Evolutionary conservation across 257 asterid genomes (phyloP).

Genomic region (Solanum piurae): DNA sequence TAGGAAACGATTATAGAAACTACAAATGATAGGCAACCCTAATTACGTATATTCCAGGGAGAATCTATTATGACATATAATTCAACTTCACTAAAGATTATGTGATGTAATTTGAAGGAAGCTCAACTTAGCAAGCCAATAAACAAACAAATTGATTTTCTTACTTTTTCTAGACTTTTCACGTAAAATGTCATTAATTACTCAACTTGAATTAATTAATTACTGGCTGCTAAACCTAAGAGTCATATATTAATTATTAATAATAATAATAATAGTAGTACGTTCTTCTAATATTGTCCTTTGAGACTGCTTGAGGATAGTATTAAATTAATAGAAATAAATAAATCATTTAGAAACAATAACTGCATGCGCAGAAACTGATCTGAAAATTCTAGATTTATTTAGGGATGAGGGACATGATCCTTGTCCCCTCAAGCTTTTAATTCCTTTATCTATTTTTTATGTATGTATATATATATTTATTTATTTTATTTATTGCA

Average conservation of each 20-base stretch:
- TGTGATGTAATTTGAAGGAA: neutral
- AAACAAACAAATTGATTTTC: neutral
- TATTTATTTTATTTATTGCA: neutral
- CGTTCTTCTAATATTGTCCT: neutral
- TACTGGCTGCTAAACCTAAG: neutral
- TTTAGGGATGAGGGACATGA: neutral
- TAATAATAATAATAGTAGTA: too few species aligned
- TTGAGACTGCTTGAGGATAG: neutral
- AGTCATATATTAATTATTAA: neutral
- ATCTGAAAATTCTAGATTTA: neutral
- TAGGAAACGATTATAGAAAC: neutral
- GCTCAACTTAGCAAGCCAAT: neutral
- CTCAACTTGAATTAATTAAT: neutral
- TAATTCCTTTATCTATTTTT: neutral
- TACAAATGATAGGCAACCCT: neutral
- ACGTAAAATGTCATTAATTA: neutral
- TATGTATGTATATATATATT: neutral
- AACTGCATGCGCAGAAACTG: neutral
- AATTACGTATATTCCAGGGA: neutral
- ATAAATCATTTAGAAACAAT: neutral
- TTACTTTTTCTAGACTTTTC: neutral
- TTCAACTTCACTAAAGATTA: neutral
- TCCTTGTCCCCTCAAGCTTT: neutral
- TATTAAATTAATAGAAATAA: neutral
- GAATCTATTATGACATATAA: neutral